phyloP scores from a whole-genome alignment of 2,329 filamentous ascomycete genomes.

The Reticulascus tulasneorum region DNA sequence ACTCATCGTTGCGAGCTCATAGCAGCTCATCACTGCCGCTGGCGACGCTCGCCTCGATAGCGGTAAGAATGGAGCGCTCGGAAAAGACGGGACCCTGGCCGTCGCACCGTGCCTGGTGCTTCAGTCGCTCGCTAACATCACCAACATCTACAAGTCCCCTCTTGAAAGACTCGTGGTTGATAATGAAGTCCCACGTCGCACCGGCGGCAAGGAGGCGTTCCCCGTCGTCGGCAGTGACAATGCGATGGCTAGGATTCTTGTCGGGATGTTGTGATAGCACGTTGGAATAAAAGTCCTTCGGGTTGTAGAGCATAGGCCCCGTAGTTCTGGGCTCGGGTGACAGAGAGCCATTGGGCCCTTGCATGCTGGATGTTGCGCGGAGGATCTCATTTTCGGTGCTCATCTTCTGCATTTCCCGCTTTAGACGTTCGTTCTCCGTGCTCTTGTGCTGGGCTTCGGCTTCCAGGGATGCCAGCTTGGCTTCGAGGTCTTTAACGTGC shows the following conservation, averaged over 20 bases:
- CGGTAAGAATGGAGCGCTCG: conserved; percentile 66
- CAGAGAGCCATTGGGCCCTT: conserved; percentile 30
- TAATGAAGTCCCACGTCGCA: conserved; percentile 87
- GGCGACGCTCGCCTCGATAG: conserved; percentile 75
- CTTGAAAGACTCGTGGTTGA: conserved; percentile 72
- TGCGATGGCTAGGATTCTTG: conserved; percentile 64
- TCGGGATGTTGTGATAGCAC: conserved; percentile 59
- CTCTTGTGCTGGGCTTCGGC: conserved; percentile 67
- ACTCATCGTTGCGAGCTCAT: too few species aligned
- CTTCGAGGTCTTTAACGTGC: conserved; percentile 89
- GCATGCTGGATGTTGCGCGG: conserved; percentile 64
- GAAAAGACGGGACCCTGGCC: conserved; percentile 86
- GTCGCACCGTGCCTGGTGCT: conserved; percentile 73
- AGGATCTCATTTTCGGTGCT: conserved; percentile 92
- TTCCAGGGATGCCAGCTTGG: conserved; percentile 75
- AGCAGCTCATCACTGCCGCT: conserved; percentile 73
- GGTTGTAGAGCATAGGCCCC: conserved; percentile 67
- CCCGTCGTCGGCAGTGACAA: conserved; percentile 61
- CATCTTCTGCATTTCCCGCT: conserved; percentile 76
- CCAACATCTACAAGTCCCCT: conserved; percentile 76
- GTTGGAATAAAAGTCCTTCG: conserved; percentile 67
- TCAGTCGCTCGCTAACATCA: conserved; percentile 75
- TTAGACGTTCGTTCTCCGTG: conserved; percentile 82
- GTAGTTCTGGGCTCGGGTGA: conserved; percentile 49
- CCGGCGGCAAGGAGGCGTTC: conserved; percentile 69